phyloP scores from a whole-genome alignment of 2,329 filamentous ascomycete species.

The Nigrospora sphaerica region DNA sequence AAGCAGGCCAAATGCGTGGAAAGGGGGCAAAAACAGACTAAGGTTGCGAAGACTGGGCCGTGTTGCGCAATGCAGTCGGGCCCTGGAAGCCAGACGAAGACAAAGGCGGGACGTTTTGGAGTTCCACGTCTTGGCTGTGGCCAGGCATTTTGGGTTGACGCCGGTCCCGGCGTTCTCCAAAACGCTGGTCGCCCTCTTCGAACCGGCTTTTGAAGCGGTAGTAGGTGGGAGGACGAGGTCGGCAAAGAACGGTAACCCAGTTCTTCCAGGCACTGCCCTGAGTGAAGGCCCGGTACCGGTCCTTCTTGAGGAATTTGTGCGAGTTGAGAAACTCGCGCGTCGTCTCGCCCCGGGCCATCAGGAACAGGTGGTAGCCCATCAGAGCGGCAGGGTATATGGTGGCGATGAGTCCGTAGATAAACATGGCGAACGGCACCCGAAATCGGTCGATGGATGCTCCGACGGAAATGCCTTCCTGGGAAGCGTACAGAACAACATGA shows the following conservation, averaged over 20 bases:
- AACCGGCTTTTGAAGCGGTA: constrained; percentile 77
- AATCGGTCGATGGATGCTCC: constrained; percentile 60
- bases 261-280: constrained; percentile 72
- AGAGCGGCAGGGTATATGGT: constrained; percentile 77
- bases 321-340: constrained; percentile 94
- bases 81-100: constrained; percentile 44
- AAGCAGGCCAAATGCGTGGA: neutral
- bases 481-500: constrained; percentile 69
- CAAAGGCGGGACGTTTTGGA: constrained; percentile 55
- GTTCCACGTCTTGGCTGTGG: constrained; percentile 56
- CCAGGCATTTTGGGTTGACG: constrained; percentile 42
- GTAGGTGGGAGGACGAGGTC: constrained; percentile 82
- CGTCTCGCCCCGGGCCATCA: constrained; percentile 86
- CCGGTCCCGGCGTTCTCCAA: constrained; percentile 53
- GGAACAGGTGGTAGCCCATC: constrained; percentile 82
- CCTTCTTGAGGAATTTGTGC: constrained; percentile 88
- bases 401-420: constrained; percentile 71
- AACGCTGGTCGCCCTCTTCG: constrained; percentile 74
- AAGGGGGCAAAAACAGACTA: neutral
- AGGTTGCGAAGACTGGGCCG: neutral
- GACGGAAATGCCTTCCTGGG: constrained; percentile 59
- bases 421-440: constrained; percentile 79
- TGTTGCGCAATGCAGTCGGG: constrained; percentile 36
- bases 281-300: constrained; percentile 85
- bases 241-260: constrained; percentile 71